Base-by-base conservation (phyloP, 108 stramenopile genomes). In the Fistulifera solaris region DNA sequence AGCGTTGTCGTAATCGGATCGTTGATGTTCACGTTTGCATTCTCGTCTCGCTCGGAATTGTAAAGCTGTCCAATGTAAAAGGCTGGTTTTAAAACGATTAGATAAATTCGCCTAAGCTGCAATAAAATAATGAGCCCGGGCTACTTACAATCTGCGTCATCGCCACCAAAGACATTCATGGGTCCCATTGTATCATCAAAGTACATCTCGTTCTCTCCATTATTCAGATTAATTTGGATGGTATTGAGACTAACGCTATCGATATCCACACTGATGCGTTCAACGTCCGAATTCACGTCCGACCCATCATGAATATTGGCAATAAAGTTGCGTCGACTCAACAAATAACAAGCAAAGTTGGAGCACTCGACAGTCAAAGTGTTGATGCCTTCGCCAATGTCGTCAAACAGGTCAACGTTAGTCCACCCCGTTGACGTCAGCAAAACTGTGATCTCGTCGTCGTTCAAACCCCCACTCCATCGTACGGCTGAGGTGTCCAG, bases 151-250 rank as follows among this genome's bases (percentile, higher is more conserved):
- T 35, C 31, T 3, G 31, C 31, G 8, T 35, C 31, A 8, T 35
- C 8, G 31, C 31, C 31, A 6, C 31, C 31, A 35, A 35, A 35
- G 6, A 35, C 31, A 8, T 35, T 35, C 31, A 35, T 35, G 31
- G 31, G 31, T 8, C 31, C 48, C 17, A 68, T 62, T 28, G 67
- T 68, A 40, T 58, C 68, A 43, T 69, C 68, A 47, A 69, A 69
- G 50, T 63, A 52, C 2, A 69, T 52, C 26, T 45, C 48, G 23
- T 69, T 69, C 18, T 58, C 43, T 31, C 68, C 68, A 47, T 55
- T 56, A 22, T 63, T 69, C 27, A 69, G 51, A 23, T 45, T 38
- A 12, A 69, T 13, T 31, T 58, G 31, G 11, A 45, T 11, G 7
- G 44, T 21, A 45, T 21, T 45, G 13, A 69, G 43, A 46, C 38